Percentiles rank a stretch among this genome's conserved stretches.
These are phyloP conservation scores for Chalciporus chontae DNA, from an alignment of 768 basidiomycete genomes.

Conservation along the genomic window DNA sequence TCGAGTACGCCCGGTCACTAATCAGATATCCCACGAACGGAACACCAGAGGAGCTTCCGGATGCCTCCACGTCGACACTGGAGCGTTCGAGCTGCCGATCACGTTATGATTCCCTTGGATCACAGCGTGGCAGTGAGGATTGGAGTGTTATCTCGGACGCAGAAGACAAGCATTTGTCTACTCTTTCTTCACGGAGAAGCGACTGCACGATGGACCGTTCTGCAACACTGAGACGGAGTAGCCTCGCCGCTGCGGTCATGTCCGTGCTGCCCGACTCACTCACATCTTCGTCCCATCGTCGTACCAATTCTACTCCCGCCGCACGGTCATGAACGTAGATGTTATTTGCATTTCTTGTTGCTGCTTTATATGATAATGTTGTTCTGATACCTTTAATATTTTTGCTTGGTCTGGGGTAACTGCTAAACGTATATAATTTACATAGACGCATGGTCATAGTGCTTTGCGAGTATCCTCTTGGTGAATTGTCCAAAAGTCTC, in stretches of 20 bases:
- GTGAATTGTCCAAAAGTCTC: conserved; percentile 91
- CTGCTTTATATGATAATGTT: conserved; percentile 4
- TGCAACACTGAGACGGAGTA: conserved; percentile 53
- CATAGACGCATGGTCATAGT: conserved; percentile 31
- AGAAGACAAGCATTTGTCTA: conserved; percentile 55
- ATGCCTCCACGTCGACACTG: conserved; percentile 24
- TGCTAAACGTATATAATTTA: conserved; percentile 17
- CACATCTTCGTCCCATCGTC: conserved; percentile 39
- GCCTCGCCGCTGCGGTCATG: conserved; percentile 58
- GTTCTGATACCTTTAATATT: conserved; percentile 3
- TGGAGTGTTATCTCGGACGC: conserved; percentile 86
- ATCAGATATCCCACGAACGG: conserved; percentile 54
- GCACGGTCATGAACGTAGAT: conserved; percentile 17
- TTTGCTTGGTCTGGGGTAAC: neutral
- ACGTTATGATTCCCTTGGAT: conserved; percentile 54
- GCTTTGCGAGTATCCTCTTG: conserved; percentile 68
- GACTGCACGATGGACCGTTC: conserved; percentile 35
- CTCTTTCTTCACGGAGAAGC: conserved; percentile 49
- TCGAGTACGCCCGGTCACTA: conserved; percentile 89
- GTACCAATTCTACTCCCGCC: conserved; percentile 35
- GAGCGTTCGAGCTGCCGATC: conserved; percentile 38
- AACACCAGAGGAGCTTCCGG: conserved; percentile 31
- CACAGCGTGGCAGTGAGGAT: conserved; percentile 66
- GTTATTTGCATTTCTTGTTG: neutral
- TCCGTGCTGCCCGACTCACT: conserved; percentile 58